Base-by-base conservation (phyloP, 495 filamentous ascomycete species). In the Tuber microsphaerosporum region DNA sequence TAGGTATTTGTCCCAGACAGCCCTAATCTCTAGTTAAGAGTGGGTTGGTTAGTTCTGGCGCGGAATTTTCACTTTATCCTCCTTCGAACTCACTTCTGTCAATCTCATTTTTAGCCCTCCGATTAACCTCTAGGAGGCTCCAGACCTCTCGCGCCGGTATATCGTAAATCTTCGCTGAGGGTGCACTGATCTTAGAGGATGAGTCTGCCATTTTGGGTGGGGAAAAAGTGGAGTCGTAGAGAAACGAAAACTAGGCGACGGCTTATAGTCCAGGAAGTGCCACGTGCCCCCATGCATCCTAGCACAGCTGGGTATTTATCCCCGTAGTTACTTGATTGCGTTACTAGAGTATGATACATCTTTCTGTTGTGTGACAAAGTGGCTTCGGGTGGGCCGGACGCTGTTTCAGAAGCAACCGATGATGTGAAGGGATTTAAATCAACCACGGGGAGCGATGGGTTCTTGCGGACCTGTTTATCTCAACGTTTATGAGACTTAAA, bases 191-290 rank as follows among this genome's bases (percentile, higher is more conserved):
- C 12, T 65, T 65, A 5, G 56, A 31, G 31, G 51, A 26, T 1
- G 56, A 65, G 56, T 31, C 56, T 5, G 56, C 26, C 56, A 65
- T 65, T 65, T 31, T 7, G 26, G n/a, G 56, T 65, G 56, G n/a
- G 56, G n/a, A 65, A 65, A 65, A 65, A 31, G 56, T 65, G 56
- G 56, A 65, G 56, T 65, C 12, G 56, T 65, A 31, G n/a, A n/a
- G 56, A 65, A 65, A 3, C 5, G 56, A n/a, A 65, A 31, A 10
- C 2, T 16, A 65, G 56, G n/a, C 56, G 26, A 65, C 56, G n/a
- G 56, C 10, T 65, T 65, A 31, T 65, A 65, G n/a, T 65, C 2
- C 26, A 65, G 12, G 56, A 65, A 9, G 16, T 31, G 12, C 56
- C 56, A 65, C 56, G 56, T 65, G 56, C 56, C 56, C 26, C 26